A percentile compares a stretch with the other conserved stretches of the same genome.
phyloP scores from a whole-genome alignment of 495 filamentous ascomycete genomes.

The Xylaria cubensis region DNA sequence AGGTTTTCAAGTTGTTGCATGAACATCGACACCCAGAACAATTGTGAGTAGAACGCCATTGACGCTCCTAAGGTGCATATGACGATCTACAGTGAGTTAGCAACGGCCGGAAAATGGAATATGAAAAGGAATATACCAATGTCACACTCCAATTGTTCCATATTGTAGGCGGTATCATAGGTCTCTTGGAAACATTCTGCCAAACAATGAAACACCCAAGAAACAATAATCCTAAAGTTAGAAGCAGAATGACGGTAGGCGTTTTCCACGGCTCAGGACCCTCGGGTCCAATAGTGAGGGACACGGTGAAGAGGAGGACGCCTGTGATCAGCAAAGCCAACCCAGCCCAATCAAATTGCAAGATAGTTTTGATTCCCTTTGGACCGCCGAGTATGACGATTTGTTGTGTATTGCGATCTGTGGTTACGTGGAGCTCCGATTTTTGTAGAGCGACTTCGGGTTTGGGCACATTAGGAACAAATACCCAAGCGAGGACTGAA shows the following conservation, averaged over 20 bases:
- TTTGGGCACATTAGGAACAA: constrained; percentile 36
- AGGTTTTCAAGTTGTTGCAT: constrained; percentile 46
- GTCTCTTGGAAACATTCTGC: constrained; percentile 49
- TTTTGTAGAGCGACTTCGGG: constrained; percentile 27
- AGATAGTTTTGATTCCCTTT: constrained; percentile 46
- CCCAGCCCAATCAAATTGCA: constrained; percentile 46
- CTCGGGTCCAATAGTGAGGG: constrained; percentile 43
- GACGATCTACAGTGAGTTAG: constrained; percentile 32
- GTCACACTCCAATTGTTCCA: constrained; percentile 44
- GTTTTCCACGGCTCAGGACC: constrained; percentile 61
- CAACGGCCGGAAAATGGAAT: neutral
- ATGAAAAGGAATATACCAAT: constrained; percentile 33
- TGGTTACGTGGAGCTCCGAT: constrained; percentile 51
- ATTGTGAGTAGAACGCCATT: constrained; percentile 49
- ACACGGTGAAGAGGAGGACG: constrained; percentile 42
- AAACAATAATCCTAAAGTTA: constrained; percentile 60
- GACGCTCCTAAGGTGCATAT: constrained; percentile 40
- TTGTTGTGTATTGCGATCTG: constrained; percentile 58
- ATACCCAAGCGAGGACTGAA: constrained; percentile 33
- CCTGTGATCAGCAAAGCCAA: constrained; percentile 40
- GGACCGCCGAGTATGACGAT: constrained; percentile 59
- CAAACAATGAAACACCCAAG: constrained; percentile 61
- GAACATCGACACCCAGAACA: constrained; percentile 49
- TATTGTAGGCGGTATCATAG: constrained; percentile 44
- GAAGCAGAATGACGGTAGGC: constrained; percentile 62